Conservation (phyloP, 176 grass and related monocot genomes). For the Urochloa ruziziensis region DNA sequence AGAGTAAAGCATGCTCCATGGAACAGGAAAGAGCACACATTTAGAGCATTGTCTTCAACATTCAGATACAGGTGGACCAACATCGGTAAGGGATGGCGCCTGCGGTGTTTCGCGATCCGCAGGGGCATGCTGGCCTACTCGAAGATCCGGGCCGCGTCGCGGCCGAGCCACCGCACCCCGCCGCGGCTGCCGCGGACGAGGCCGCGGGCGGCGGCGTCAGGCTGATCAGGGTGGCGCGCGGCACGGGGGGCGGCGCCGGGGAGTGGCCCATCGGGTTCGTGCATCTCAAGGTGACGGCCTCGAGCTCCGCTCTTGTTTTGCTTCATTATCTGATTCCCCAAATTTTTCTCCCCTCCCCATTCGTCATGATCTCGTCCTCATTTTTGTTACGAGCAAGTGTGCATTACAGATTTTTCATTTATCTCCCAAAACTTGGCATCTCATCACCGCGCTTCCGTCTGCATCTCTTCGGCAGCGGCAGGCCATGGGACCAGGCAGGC, state of each 20-base stretch:
- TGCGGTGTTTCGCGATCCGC: constrained; percentile 78
- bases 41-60: no score
- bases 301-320: background rate
- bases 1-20: no score
- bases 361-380: background rate
- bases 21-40: no score
- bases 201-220: background rate
- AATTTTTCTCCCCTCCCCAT: background rate
- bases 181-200: no score
- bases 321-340: background rate
- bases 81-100: constrained; percentile 84
- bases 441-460: no score
- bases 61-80: constrained; percentile 99
- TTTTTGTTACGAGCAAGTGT: no score
- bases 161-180: background rate
- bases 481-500: no score
- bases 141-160: constrained; percentile 64
- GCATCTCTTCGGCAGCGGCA: no score
- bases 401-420: no score
- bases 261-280: constrained; percentile 58
- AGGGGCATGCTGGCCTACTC: constrained; percentile 82
- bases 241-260: constrained; percentile 5
- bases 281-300: constrained; percentile 70
- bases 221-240: constrained; percentile 56
- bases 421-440: no score